Percentiles rank a stretch among this genome's conserved stretches.
These are phyloP conservation scores for Mortierella sp. DNA, from an alignment of 371 early-diverging fungal species.

Conservation along the genomic window DNA sequence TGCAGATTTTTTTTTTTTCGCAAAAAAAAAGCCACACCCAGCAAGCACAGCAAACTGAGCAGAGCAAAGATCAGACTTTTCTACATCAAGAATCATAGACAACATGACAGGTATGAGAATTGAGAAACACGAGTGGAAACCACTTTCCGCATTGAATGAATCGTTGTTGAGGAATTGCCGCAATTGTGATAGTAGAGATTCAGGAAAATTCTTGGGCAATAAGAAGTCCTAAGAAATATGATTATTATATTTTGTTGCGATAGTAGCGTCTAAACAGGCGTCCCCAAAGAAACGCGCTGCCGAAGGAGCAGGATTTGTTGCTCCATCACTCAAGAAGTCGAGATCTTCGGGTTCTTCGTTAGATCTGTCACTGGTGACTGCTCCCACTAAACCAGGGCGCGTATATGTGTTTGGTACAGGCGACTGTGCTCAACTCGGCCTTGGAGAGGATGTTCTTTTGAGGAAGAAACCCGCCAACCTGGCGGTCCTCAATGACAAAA, in stretches of 20 bases:
- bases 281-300: slow-evolving; percentile 11
- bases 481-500: slow-evolving; percentile 68
- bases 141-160: too few relatives aligned
- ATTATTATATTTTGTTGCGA: neutral
- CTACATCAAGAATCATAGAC: neutral
- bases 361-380: slow-evolving; percentile 20
- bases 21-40: slow-evolving; percentile 1
- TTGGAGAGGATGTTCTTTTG: slow-evolving; percentile 84
- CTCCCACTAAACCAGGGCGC: slow-evolving; percentile 61
- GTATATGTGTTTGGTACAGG: slow-evolving; percentile 96
- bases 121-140: neutral
- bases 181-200: too few relatives aligned
- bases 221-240: too few relatives aligned
- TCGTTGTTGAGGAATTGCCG: too few relatives aligned
- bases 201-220: too few relatives aligned
- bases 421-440: slow-evolving; percentile 96
- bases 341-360: slow-evolving; percentile 10
- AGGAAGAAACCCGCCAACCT: slow-evolving; percentile 83
- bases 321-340: slow-evolving; percentile 9
- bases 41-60: neutral
- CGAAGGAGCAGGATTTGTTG: slow-evolving; percentile 5
- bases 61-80: too few relatives aligned
- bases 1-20: too few relatives aligned
- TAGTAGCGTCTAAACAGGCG: neutral
- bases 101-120: neutral